Conservation (phyloP, 495 filamentous ascomycete species). For the Aspergillus ellipticus region DNA sequence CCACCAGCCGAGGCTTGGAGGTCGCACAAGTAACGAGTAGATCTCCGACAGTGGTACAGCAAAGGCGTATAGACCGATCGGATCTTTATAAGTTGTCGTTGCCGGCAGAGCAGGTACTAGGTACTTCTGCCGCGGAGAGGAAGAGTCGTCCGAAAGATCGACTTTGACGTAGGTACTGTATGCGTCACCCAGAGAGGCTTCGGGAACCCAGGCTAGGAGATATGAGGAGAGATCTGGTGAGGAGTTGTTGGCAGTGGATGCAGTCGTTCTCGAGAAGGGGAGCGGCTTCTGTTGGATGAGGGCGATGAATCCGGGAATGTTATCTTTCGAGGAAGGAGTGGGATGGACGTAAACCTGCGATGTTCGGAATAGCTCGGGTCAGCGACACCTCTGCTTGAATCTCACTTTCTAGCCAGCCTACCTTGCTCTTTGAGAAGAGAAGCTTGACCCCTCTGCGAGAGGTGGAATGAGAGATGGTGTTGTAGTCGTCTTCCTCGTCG, state of each 20-base stretch:
- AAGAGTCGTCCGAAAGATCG: slow-evolving; percentile 75
- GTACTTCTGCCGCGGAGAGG: slow-evolving; percentile 79
- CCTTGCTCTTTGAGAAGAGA: slow-evolving; percentile 97
- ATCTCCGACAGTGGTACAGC: slow-evolving; percentile 86
- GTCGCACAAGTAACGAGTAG: slow-evolving; percentile 84
- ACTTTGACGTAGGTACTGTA: slow-evolving; percentile 92
- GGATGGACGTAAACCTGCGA: slow-evolving; percentile 93
- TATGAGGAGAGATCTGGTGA: slow-evolving; percentile 53
- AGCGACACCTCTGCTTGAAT: no score
- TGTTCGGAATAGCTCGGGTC: slow-evolving; percentile 8
- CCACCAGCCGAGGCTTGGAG: slow-evolving; percentile 96
- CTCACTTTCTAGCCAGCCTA: slow-evolving; percentile 23
- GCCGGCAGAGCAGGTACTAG: slow-evolving; percentile 86
- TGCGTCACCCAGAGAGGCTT: slow-evolving; percentile 81
- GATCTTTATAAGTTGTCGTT: slow-evolving; percentile 65
- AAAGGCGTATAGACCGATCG: slow-evolving; percentile 84
- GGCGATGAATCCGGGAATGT: slow-evolving; percentile 93
- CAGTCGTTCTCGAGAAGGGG: slow-evolving; percentile 32
- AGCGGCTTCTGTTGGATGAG: slow-evolving; percentile 82
- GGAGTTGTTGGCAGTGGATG: neutral
- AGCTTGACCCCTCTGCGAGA: slow-evolving; percentile 87
- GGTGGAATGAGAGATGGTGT: slow-evolving; percentile 82
- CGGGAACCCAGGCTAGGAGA: slow-evolving; percentile 91
- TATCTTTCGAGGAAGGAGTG: slow-evolving; percentile 88
- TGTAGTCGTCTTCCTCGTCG: slow-evolving; percentile 92